A percentile compares a stretch with the other conserved stretches of the same genome.
Conservation (phyloP, 78 protist genomes). For the Dictyostelium discoideum region dicty_2.7 NC_007091.3:2203501-2204000, state of each 20-base stretch:
- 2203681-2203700: neutral
- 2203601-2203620: neutral
- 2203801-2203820: neutral
- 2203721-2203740: neutral
- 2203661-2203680: slow-evolving; percentile 3
- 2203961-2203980: no score
- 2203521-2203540: slow-evolving; percentile 3
- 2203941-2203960: no score
- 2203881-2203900: no score
- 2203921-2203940: no score
- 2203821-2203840: no score
- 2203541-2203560: neutral
- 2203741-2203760: neutral
- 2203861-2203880: no score
- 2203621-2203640: neutral
- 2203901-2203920: no score
- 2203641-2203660: neutral
- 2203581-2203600: neutral
- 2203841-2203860: no score
- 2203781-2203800: neutral
- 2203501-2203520: neutral
- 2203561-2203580: slow-evolving; percentile 22
- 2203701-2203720: neutral
- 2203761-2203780: neutral
- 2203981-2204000: no score